These are phyloP conservation scores for Sisymbrium irio DNA, from an alignment of 345 rosid species.

Conservation along the genomic window DNA sequence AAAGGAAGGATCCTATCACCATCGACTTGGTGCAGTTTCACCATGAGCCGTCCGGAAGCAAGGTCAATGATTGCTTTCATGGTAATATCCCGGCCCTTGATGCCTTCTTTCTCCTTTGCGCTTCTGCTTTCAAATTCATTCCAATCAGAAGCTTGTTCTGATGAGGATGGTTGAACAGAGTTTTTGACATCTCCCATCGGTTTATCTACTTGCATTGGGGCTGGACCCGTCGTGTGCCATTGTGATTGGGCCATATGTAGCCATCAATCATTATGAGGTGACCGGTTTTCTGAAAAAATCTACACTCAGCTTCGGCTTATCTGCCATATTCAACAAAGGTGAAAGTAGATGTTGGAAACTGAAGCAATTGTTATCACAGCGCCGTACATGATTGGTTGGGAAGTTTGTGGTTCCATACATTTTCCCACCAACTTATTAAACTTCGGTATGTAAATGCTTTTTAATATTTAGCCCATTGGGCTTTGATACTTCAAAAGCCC, in stretches of 20 bases:
- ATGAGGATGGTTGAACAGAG: constrained; percentile 41
- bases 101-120: constrained; percentile 30
- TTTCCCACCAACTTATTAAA: no score
- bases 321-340: constrained; percentile 33
- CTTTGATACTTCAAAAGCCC: no score
- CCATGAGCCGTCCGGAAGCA: constrained; percentile 60
- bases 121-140: constrained; percentile 27
- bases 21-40: constrained; percentile 58
- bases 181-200: constrained; percentile 30
- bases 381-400: background rate
- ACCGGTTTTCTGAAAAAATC: constrained; percentile 45
- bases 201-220: constrained; percentile 45
- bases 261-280: constrained; percentile 49
- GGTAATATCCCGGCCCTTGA: constrained; percentile 33
- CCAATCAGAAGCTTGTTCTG: constrained; percentile 37
- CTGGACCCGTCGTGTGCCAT: constrained; percentile 32
- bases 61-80: constrained; percentile 54
- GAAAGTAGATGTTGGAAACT: background rate
- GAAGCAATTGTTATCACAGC: background rate
- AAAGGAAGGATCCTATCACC: constrained; percentile 73
- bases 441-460: no score
- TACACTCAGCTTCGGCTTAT: constrained; percentile 50
- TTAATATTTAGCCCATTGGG: no score
- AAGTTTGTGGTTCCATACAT: background rate
- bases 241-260: constrained; percentile 45